Evolutionary conservation across 2,329 filamentous ascomycete species (phyloP).

Genomic region (Triangularia setosa): DNA sequence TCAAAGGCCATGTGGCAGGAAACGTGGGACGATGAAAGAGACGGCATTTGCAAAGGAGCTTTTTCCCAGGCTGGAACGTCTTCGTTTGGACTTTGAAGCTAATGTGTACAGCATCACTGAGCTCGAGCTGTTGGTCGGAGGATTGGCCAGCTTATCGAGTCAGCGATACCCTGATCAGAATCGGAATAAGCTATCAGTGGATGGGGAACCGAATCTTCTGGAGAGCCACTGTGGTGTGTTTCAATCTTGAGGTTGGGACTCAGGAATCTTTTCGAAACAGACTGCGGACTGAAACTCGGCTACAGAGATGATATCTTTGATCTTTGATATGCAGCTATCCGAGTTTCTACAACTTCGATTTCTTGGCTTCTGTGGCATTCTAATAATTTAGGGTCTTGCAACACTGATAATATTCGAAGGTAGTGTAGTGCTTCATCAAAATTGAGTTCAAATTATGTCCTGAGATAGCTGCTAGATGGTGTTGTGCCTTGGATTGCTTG

Average conservation of each 20-base stretch:
- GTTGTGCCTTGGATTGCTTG: no score
- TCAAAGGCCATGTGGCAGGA: conserved; percentile 7
- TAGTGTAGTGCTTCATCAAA: no score
- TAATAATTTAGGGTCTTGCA: background rate
- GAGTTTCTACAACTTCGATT: background rate
- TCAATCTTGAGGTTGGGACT: background rate
- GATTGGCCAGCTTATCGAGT: background rate
- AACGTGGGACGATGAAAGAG: background rate
- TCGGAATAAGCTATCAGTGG: background rate
- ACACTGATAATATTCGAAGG: no score
- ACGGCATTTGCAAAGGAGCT: background rate
- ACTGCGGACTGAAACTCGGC: background rate
- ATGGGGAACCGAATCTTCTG: conserved; percentile 3
- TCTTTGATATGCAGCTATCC: background rate
- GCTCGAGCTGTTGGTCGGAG: background rate
- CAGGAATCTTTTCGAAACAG: conserved; percentile 1
- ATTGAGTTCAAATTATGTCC: no score
- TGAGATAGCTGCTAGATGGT: no score
- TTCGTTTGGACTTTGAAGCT: background rate
- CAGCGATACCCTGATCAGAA: background rate
- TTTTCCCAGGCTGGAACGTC: background rate
- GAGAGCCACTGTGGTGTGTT: background rate
- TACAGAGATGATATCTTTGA: background rate
- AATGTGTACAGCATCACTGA: background rate
- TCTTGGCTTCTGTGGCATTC: background rate